Base-by-base conservation (phyloP, 73 alveolate species). In the Paramecium caudatum region DNA sequence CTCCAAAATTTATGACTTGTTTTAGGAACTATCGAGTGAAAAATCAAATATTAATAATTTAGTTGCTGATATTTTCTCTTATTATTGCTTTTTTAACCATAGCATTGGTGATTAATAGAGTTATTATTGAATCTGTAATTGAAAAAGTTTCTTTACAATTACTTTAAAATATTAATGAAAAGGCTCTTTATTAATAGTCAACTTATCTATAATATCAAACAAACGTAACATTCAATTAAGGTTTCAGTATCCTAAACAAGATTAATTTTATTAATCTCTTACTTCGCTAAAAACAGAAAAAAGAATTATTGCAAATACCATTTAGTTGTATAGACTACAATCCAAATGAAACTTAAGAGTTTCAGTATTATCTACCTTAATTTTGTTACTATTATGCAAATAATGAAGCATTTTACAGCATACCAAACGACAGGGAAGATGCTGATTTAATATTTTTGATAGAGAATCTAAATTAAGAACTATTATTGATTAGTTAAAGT, bases 21-120 rank as follows among this genome's bases (percentile, higher is more conserved):
- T 55, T 55, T 7, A 55, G 80, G 30, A 55, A 55, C 46, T 55
- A 55, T 55, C 23, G 80, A 55, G 80, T 55, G 80, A 55, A 55
- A 43, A 55, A 55, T 55, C 30, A 55, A 55, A 55, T 55, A 27
- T 55, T 55, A 55, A 43, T 55, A 43, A 55, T 55, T 23, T 55
- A 55, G 30, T 43, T 55, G 1, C 30, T 55, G 30, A 55, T 55
- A 55, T 55, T 55, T 55, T 27, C 45, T 23, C 12, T 55, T 37
- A 55, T 55, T 19, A 55, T 55, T 19, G 80, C 45, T 10, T 55
- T 55, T 55, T 55, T 55, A 23, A 55, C 80, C 3, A 23, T 55
- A 23, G 80, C 80, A 1, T 23, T 55, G 80, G 45, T 55, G n/a
- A 55, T 55, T 55, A 55, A 55, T 55, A 8, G 80, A 55, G 80